A percentile compares a stretch with the other conserved stretches of the same genome.
Evolutionary conservation across 169 alveolate genomes (phyloP).

Genomic region (Plasmodium falciparum): DNA sequence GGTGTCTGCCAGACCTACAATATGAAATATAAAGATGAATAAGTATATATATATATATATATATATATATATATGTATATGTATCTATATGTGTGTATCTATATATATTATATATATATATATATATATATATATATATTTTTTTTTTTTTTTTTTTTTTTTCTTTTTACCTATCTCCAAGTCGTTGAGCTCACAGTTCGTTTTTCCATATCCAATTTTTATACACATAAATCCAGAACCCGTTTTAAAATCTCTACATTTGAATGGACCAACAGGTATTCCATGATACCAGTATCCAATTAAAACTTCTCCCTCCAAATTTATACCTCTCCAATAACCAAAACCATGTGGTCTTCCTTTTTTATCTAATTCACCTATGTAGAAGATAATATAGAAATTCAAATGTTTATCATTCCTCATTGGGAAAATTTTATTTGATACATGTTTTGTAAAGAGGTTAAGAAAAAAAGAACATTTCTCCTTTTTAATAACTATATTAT

Average conservation of each 20-base stretch:
- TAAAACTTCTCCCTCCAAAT: constrained; percentile 88
- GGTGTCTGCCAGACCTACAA: constrained; percentile 89
- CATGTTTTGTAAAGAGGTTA: constrained; percentile 20
- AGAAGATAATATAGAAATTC: constrained; percentile 66
- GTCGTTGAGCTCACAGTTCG: constrained; percentile 76
- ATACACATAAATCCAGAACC: constrained; percentile 90
- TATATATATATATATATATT: no score
- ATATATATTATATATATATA: background rate
- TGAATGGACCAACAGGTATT: constrained; percentile 90
- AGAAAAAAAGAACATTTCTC: constrained; percentile 37
- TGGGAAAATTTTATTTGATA: constrained; percentile 2
- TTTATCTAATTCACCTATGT: constrained; percentile 89
- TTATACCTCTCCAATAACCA: constrained; percentile 90
- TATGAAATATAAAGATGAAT: background rate
- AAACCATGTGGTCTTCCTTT: constrained; percentile 91
- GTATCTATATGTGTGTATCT: background rate
- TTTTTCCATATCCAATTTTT: constrained; percentile 86
- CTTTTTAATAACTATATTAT: constrained; percentile 72
- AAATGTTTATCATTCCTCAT: constrained; percentile 6
- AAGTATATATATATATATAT: background rate
- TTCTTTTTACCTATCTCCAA: constrained; percentile 76
- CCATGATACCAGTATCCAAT: constrained; percentile 93
- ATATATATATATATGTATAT: background rate
- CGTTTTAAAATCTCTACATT: constrained; percentile 88
- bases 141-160: background rate